Percentiles rank a stretch among this genome's conserved stretches.
Conservation (phyloP, 768 basidiomycete genomes). For the Antrodiella citrinella region DNA sequence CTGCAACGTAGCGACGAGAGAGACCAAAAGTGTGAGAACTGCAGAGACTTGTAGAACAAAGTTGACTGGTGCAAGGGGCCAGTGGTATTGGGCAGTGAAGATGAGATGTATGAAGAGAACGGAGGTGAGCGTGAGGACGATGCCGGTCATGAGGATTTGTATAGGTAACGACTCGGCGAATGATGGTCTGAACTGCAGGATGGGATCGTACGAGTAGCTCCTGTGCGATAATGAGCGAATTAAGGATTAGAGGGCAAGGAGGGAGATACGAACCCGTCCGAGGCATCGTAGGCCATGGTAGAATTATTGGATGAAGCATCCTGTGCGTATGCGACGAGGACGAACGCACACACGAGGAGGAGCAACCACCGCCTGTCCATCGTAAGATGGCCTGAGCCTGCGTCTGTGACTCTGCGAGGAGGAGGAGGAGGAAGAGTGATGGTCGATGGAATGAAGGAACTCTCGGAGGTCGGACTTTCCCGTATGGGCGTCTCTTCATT, state of each 20-base stretch:
- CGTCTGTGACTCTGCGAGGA: no score
- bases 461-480: background rate
- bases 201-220: slow-evolving; percentile 49
- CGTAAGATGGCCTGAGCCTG: background rate
- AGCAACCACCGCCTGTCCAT: slow-evolving; percentile 6
- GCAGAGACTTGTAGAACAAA: slow-evolving; percentile 85
- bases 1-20: slow-evolving; percentile 68
- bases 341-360: background rate
- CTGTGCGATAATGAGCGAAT: slow-evolving; percentile 7
- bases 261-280: background rate
- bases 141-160: slow-evolving; percentile 80
- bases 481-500: no score
- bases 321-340: slow-evolving; percentile 1
- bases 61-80: slow-evolving; percentile 88
- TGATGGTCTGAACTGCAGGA: slow-evolving; percentile 64
- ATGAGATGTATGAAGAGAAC: slow-evolving; percentile 88
- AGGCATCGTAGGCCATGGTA: background rate
- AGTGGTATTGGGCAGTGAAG: slow-evolving; percentile 95
- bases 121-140: slow-evolving; percentile 75
- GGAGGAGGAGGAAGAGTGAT: background rate
- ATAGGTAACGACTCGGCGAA: slow-evolving; percentile 88
- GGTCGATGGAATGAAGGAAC: background rate
- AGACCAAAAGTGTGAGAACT: slow-evolving; percentile 71
- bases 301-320: background rate
- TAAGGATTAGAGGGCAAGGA: no score